Evolutionary conservation across 202 grass and related monocot genomes (phyloP), one percentile per base, ranked within the genome.

Genomic region (Digitaria exilis): DNA sequence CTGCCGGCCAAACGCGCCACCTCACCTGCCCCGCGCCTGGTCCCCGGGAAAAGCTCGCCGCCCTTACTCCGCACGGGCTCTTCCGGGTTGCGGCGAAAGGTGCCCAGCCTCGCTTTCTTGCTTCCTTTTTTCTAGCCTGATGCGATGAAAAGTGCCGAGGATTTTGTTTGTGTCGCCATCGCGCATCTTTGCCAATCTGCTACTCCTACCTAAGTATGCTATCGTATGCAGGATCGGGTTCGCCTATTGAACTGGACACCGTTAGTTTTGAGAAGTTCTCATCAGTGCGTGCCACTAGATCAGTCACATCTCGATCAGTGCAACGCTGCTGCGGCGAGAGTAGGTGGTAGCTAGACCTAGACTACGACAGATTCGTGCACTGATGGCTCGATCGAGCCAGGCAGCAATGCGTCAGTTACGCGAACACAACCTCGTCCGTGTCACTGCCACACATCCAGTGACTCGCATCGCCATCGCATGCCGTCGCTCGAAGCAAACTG

Each of bases 11-110:
- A 16, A 69, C 5, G 16, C 7, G 28, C 5, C 1, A 9, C 28
- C 18, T 18, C 62, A 66, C 62, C 62, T 75, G 69, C 4, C 41
- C 15, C 28, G 32, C 32, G 32, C 68, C 70, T 10, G 28, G 0
- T 18, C 65, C 41, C 48, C 71, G 72, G 57, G 43, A 78, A 65
- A 87, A 21, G 65, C 55, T 71, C 54, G 12, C 16, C 9, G 25
- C 48, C 45, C 32, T 44, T 41, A 1, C 15, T 52, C 28, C 73
- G 12, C 14, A 12, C 67, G 76, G 22, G 10, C 14, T 25, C 28
- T 18, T 82, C 41, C 31, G 55, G 25, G 19, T 56, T 77, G 80
- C 73, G 86, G 80, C 65, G 12, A 73, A 79, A 73, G 69, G 69
- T 19, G 56, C 39, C 10, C 1, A 67, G 77, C 26, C 32, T 7